phyloP scores from a whole-genome alignment of 192 early-diverging fungal genomes.

The Linderina pennispora region DNA sequence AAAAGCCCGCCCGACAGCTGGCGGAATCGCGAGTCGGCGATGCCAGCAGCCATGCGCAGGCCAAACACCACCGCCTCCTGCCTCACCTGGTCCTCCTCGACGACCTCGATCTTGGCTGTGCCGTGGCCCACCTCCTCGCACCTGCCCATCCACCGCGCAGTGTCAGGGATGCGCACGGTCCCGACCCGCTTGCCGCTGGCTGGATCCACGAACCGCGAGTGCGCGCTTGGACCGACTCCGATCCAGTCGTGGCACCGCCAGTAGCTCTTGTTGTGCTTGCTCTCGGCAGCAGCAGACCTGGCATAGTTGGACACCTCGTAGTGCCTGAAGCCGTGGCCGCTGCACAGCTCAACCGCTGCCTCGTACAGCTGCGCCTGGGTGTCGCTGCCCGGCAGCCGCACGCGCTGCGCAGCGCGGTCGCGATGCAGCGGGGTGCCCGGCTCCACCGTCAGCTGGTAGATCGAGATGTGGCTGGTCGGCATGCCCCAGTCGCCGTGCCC shows the following conservation, averaged over 20 bases:
- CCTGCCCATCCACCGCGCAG: slow-evolving; percentile 16
- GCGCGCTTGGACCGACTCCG: slow-evolving; percentile 55
- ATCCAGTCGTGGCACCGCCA: slow-evolving; percentile 52
- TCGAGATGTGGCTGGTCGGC: slow-evolving; percentile 42
- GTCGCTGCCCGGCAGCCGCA: slow-evolving; percentile 18
- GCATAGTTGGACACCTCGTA: slow-evolving; percentile 54
- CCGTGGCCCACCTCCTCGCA: slow-evolving; percentile 28
- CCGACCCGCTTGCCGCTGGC: slow-evolving; percentile 6
- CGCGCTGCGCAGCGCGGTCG: slow-evolving; percentile 15
- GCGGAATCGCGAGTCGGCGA: slow-evolving; percentile 14
- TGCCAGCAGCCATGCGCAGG: slow-evolving; percentile 43
- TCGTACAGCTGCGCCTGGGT: slow-evolving; percentile 43
- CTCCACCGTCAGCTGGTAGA: slow-evolving; percentile 55
- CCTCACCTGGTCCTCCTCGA: slow-evolving; percentile 7
- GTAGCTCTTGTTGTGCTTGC: slow-evolving; percentile 47
- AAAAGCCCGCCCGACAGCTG: slow-evolving; percentile 7
- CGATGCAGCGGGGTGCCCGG: slow-evolving; percentile 48
- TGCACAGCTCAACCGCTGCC: slow-evolving; percentile 18
- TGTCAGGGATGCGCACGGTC: slow-evolving; percentile 25
- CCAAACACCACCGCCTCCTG: slow-evolving; percentile 47
- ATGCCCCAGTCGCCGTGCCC: slow-evolving; percentile 13
- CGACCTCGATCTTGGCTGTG: background rate
- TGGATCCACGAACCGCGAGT: slow-evolving; percentile 44
- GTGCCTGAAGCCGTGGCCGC: slow-evolving; percentile 24
- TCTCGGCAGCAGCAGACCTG: slow-evolving; percentile 5